Evolutionary conservation across 345 rosid genomes (phyloP).

Genomic region (Brassica nigra): DNA sequence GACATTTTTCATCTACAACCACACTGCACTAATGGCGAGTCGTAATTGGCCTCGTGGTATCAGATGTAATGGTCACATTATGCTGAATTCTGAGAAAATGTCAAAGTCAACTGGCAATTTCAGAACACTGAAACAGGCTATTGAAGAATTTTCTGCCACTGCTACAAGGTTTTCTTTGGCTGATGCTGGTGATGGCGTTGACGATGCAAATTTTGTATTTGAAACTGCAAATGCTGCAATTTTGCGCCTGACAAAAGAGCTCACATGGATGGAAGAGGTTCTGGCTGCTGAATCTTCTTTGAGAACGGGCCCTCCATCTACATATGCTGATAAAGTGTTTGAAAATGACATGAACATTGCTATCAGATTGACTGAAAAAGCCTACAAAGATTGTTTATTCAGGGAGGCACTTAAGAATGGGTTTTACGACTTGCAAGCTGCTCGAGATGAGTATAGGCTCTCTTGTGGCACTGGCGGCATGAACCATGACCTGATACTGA

Average conservation of each 20-base stretch:
- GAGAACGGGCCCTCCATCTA: constrained; percentile 68
- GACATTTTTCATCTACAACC: constrained; percentile 83
- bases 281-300: constrained; percentile 64
- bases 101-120: constrained; percentile 96
- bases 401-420: constrained; percentile 92
- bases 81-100: constrained; percentile 96
- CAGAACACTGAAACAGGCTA: constrained; percentile 77
- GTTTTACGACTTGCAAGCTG: constrained; percentile 90
- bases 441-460: constrained; percentile 87
- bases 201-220: constrained; percentile 86
- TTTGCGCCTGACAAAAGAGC: constrained; percentile 78
- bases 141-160: constrained; percentile 85
- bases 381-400: constrained; percentile 70
- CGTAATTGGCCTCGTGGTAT: constrained; percentile 92
- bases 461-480: constrained; percentile 77
- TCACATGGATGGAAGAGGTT: constrained; percentile 86
- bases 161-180: constrained; percentile 84
- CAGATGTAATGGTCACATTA: constrained; percentile 90
- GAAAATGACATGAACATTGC: constrained; percentile 84
- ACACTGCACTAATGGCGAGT: constrained; percentile 74
- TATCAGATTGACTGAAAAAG: constrained; percentile 65
- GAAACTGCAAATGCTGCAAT: constrained; percentile 93
- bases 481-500: constrained; percentile 68
- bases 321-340: constrained; percentile 86
- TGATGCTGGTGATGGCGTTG: constrained; percentile 60